Percentiles rank a stretch among this genome's conserved stretches.
phyloP scores from a whole-genome alignment of 2,329 filamentous ascomycete species.

The Fusarium sp. region DNA sequence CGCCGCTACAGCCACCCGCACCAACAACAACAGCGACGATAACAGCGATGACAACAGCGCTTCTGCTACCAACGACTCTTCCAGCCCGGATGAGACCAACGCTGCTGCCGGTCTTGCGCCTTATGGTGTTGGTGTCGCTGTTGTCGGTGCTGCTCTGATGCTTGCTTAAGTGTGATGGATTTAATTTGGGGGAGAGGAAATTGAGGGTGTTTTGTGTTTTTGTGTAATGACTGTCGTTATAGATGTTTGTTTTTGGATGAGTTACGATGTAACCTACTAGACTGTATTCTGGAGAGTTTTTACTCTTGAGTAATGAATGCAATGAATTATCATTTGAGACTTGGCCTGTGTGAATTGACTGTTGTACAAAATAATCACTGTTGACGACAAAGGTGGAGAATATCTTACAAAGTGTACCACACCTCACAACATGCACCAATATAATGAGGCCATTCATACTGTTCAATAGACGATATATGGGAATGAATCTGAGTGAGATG shows the following conservation, averaged over 20 bases:
- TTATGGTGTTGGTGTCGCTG: slow-evolving; percentile 27
- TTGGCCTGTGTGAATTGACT: not conserved
- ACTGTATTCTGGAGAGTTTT: not conserved
- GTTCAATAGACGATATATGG: not conserved
- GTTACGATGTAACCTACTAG: not conserved
- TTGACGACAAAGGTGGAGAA: not conserved
- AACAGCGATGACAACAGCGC: slow-evolving; percentile 7
- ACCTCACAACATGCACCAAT: not conserved
- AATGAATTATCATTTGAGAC: not conserved
- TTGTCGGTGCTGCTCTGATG: slow-evolving; percentile 33
- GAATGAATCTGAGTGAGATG: not conserved
- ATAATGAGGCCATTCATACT: not conserved
- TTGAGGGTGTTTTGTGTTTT: not conserved
- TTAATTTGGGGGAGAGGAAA: not conserved
- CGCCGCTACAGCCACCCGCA: slow-evolving; percentile 19
- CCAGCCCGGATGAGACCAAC: slow-evolving; percentile 28
- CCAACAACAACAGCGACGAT: not conserved
- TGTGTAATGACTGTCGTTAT: not conserved
- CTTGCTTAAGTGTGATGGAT: slow-evolving; percentile 24
- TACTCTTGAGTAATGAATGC: not conserved
- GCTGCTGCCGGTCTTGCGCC: slow-evolving; percentile 32
- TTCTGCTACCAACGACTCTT: slow-evolving; percentile 21
- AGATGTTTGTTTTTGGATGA: slow-evolving; percentile 12
- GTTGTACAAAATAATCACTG: not conserved
- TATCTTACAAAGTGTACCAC: not conserved